Evolutionary conservation across 495 filamentous ascomycete genomes (phyloP), one percentile per base, ranked within the genome.

Genomic region (Podospora conica): DNA sequence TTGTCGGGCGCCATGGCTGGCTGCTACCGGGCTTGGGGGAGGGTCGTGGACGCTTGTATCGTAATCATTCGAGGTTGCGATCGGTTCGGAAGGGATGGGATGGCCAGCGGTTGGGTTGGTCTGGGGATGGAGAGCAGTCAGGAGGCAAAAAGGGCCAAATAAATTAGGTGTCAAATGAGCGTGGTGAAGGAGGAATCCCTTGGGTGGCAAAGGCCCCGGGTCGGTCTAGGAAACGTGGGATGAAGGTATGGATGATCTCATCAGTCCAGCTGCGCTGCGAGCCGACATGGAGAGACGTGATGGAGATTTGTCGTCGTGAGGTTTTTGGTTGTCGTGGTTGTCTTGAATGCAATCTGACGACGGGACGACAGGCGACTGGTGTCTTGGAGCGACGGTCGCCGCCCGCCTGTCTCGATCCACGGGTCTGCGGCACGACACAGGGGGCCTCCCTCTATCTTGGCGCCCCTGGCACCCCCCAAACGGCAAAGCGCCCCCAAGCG

Each of bases 1-100:
- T 76, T 77, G 66, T 76, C 78, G 60, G 78, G 76, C 56, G 79
- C 76, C 81, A 83, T 82, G 61, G 68, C 40, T 76, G 71, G 59
- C 63, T 64, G 59, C 33, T 69, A 58, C 53, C 29, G 68, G 56
- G 48, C 40, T 53, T 61, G 64, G 22, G 59, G 57, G 18, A 9
- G 63, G 9, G 60, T 24, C 15, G 27, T 0, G 29, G 53, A 21
- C n/a, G 29, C 9, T 33, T 53, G 29, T 9, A 63, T 62, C 40
- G 63, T 55, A 66, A 24, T 68, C 70, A 70, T 74, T 68, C 70
- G 65, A 68, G 65, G 22, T 18, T 25, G 28, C 53, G 24, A 11
- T 60, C 57, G 28, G 22, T 27, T 40, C 18, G 53, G 24, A n/a
- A 20, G n/a, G 21, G 59, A 31, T 48, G 31, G 29, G 29, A 23